Evolutionary conservation across 176 grass and related monocot genomes (phyloP), one percentile per base, ranked within the genome.

Genomic region (Calamus simplicifolius): DNA sequence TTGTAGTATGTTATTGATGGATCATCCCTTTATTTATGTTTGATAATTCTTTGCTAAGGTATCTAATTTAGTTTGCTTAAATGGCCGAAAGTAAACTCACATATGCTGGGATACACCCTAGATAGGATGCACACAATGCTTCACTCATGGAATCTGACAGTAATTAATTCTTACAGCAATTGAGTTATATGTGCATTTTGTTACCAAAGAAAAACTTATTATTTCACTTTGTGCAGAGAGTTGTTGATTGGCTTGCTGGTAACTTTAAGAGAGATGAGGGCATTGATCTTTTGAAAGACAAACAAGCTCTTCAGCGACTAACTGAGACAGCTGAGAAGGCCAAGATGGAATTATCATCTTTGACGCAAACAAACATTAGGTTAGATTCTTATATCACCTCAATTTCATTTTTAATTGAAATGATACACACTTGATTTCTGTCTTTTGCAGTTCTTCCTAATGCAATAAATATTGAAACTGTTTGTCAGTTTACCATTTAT

Each of bases 241-340:
- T 98, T 81, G 88, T 92, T 15, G 87, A 92, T 67, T 98, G 93
- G 93, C 87, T 92, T 69, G 81, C 93, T 83, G 67, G 27, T 50
- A 77, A 69, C 76, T 98, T 98, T 60, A 98, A 98, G 84, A 85
- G 80, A 73, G 81, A 98, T 71, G 93, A 98, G 61, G 84, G 93
- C 48, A 92, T 98, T 50, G 79, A 92, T 81, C 78, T 98, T 74
- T 69, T 98, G 16, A 92, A 92, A 73, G 87, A 98, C 58, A 98
- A 98, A 71, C 93, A 98, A 89, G 93, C 87, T 8, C 93, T 98
- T 70, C 93, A 98, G 63, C 79, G 87, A 50, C 81, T 98, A 56
- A 98, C 87, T 8, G 93, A 98, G 76, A 86, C 93, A 49, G 87
- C 93, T 48, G 93, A 98, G 70, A 98, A 98, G 78, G 84, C 93